phyloP scores from a whole-genome alignment of 768 basidiomycete species.

The Psilocybe subaeruginosa region DNA sequence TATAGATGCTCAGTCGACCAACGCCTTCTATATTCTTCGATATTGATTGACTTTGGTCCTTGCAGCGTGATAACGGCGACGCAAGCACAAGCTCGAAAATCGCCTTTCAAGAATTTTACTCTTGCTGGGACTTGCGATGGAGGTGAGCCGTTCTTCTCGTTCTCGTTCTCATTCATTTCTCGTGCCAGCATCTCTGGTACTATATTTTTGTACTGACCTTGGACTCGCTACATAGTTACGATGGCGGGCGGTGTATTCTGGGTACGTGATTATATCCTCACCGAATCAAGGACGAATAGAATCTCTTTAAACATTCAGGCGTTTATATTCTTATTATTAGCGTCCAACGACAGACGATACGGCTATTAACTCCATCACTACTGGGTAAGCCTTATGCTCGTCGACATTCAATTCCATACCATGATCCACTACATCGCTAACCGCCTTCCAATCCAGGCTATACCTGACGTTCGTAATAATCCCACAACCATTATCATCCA shows the following conservation, averaged over 20 bases:
- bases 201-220: neutral
- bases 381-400: slow-evolving; percentile 35
- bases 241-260: slow-evolving; percentile 63
- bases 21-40: too few species aligned
- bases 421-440: neutral
- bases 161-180: too few species aligned
- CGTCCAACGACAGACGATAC: slow-evolving; percentile 45
- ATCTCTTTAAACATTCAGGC: neutral
- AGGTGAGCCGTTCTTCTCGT: slow-evolving; percentile 26
- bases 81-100: slow-evolving; percentile 37
- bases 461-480: slow-evolving; percentile 38
- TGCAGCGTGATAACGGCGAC: slow-evolving; percentile 45
- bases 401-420: too few species aligned
- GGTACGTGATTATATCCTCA: slow-evolving; percentile 30
- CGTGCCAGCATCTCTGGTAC: too few species aligned
- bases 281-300: neutral
- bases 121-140: slow-evolving; percentile 47
- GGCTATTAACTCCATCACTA: slow-evolving; percentile 52
- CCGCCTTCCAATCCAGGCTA: slow-evolving; percentile 32
- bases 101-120: slow-evolving; percentile 43
- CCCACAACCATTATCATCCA: neutral
- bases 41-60: too few species aligned
- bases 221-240: slow-evolving; percentile 29
- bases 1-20: neutral
- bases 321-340: slow-evolving; percentile 23